Percentiles rank a stretch among this genome's conserved stretches.
Evolutionary conservation across 306 rosid genomes (phyloP).

Genomic region (Fragaria nilgerrensis): DNA sequence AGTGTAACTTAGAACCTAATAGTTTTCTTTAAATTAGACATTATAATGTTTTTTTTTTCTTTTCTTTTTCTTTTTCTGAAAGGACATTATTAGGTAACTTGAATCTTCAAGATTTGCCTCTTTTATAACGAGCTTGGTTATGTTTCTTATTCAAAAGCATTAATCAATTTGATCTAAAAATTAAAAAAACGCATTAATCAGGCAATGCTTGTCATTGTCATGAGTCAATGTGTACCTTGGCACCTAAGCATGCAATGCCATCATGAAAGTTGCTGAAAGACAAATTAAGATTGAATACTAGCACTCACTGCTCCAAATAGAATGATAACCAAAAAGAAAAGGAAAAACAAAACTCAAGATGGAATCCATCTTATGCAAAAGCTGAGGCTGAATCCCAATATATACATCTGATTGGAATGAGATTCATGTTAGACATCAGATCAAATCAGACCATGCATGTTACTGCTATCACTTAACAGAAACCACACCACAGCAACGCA

Average conservation of each 20-base stretch:
- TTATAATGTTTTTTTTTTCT: no score
- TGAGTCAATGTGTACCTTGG: not conserved
- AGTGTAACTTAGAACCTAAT: no score
- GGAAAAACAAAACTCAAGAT: not conserved
- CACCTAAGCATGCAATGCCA: not conserved
- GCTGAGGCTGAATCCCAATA: slow-evolving; percentile 8
- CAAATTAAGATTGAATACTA: not conserved
- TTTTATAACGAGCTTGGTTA: not conserved
- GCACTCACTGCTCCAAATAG: not conserved
- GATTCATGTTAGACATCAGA: not conserved
- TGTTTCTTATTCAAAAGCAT: not conserved
- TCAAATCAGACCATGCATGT: not conserved
- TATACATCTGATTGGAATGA: not conserved
- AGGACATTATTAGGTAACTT: not conserved
- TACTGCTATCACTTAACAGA: not conserved
- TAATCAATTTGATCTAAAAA: not conserved
- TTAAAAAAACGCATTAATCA: not conserved
- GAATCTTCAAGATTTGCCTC: not conserved
- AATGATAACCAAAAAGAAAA: not conserved
- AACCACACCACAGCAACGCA: not conserved
- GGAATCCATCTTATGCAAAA: not conserved
- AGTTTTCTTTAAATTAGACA: no score
- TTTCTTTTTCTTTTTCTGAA: not conserved
- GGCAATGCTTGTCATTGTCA: not conserved
- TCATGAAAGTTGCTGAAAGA: not conserved